Evolutionary conservation across 768 basidiomycete species (phyloP).

Genomic region (Lentinus tigrinus): DNA sequence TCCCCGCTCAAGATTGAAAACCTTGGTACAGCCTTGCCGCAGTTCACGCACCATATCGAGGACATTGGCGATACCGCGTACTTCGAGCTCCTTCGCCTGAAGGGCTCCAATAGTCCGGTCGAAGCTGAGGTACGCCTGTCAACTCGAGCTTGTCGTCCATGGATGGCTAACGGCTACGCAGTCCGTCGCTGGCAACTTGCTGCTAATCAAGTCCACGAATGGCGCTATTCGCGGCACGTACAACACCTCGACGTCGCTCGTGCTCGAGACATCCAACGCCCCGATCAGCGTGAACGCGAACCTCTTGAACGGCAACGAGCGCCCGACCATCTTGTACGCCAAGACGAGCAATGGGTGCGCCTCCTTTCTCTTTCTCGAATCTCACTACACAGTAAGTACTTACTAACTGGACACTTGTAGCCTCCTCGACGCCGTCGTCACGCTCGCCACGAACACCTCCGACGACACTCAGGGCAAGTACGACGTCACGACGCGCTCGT

Average conservation of each 20-base stretch:
- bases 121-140: slow-evolving; percentile 25
- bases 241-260: slow-evolving; percentile 28
- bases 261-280: slow-evolving; percentile 35
- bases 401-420: slow-evolving; percentile 23
- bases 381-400: not conserved
- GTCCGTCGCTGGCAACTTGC: slow-evolving; percentile 30
- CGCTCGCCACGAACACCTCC: slow-evolving; percentile 31
- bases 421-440: slow-evolving; percentile 30
- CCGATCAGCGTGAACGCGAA: slow-evolving; percentile 29
- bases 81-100: slow-evolving; percentile 28
- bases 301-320: slow-evolving; percentile 25
- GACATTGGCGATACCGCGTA: slow-evolving; percentile 28
- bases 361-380: too few species aligned
- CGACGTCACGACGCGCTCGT: slow-evolving; percentile 29
- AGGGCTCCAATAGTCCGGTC: slow-evolving; percentile 28
- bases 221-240: slow-evolving; percentile 38
- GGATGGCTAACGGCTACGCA: slow-evolving; percentile 12
- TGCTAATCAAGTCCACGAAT: slow-evolving; percentile 31
- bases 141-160: too few species aligned
- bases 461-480: slow-evolving; percentile 31
- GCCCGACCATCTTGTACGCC: slow-evolving; percentile 32
- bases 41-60: slow-evolving; percentile 30
- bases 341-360: slow-evolving; percentile 45
- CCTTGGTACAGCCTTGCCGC: slow-evolving; percentile 29
- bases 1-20: slow-evolving; percentile 25